phyloP scores from a whole-genome alignment of 2,329 filamentous ascomycete genomes.

The Tolypocladium nubicola region DNA sequence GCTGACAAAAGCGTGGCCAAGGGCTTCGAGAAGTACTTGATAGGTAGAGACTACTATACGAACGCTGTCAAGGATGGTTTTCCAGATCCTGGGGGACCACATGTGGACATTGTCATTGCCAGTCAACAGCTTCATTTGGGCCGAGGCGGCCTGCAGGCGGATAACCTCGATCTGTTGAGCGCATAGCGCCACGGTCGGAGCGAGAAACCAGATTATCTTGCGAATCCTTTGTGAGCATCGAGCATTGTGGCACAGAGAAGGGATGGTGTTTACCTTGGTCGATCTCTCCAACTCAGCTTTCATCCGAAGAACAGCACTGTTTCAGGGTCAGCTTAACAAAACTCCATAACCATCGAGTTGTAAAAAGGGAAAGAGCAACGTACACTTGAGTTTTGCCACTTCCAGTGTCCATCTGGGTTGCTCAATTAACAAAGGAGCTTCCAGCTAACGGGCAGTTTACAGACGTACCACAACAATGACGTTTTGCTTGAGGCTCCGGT shows the following conservation, averaged over 20 bases:
- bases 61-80: conserved; percentile 50
- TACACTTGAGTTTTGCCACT: conserved; percentile 73
- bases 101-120: conserved; percentile 60
- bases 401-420: conserved; percentile 64
- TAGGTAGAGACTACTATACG: conserved; percentile 70
- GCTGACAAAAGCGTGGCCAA: conserved; percentile 62
- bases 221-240: background rate
- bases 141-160: conserved; percentile 44
- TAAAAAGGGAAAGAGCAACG: conserved; percentile 10
- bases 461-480: conserved; percentile 57
- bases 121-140: conserved; percentile 51
- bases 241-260: background rate
- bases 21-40: conserved; percentile 62
- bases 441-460: background rate
- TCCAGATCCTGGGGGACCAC: conserved; percentile 64
- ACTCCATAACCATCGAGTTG: background rate
- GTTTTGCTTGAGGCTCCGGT: conserved; percentile 56
- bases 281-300: conserved; percentile 49
- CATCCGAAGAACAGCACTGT: conserved; percentile 58
- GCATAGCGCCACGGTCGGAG: conserved; percentile 58
- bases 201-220: conserved; percentile 62
- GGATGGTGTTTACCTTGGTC: conserved; percentile 36
- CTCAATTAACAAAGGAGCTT: background rate
- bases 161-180: conserved; percentile 55
- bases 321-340: conserved; percentile 5